These are phyloP conservation scores for Quercus tomentella DNA, from an alignment of 331 rosid species.

Conservation along the genomic window DNA sequence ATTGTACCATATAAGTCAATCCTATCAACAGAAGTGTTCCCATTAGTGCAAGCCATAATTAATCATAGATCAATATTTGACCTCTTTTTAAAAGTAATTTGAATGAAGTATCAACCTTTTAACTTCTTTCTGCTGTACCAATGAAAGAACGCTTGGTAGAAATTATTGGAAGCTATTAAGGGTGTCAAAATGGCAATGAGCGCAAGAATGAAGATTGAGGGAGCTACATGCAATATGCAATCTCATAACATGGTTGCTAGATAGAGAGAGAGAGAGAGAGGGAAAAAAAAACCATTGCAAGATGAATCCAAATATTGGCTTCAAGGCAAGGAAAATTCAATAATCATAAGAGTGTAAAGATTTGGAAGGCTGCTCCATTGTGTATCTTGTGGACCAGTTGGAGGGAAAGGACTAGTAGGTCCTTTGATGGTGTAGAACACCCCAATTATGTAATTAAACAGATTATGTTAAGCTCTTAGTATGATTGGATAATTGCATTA, in stretches of 20 bases:
- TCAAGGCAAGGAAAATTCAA: too few species aligned
- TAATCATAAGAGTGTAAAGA: too few species aligned
- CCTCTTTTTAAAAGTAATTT: neutral
- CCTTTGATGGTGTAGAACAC: too few species aligned
- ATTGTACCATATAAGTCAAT: neutral
- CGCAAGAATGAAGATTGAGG: neutral
- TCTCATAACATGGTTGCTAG: neutral
- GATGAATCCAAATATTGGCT: too few species aligned
- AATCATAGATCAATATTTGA: neutral
- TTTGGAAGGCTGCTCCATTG: too few species aligned
- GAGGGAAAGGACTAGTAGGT: too few species aligned
- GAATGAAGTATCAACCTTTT: neutral
- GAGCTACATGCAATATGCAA: neutral
- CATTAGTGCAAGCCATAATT: neutral
- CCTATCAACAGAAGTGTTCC: neutral
- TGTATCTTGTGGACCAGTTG: too few species aligned
- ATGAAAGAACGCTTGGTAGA: neutral
- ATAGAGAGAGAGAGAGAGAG: neutral
- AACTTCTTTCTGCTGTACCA: neutral
- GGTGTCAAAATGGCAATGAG: neutral
- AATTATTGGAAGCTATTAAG: neutral
- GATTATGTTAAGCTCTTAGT: too few species aligned
- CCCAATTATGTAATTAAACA: too few species aligned
- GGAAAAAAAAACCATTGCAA: neutral
- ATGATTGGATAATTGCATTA: too few species aligned